Base-by-base conservation (phyloP, 202 grass and related monocot species). In the Schoenoplectus triqueter region DNA sequence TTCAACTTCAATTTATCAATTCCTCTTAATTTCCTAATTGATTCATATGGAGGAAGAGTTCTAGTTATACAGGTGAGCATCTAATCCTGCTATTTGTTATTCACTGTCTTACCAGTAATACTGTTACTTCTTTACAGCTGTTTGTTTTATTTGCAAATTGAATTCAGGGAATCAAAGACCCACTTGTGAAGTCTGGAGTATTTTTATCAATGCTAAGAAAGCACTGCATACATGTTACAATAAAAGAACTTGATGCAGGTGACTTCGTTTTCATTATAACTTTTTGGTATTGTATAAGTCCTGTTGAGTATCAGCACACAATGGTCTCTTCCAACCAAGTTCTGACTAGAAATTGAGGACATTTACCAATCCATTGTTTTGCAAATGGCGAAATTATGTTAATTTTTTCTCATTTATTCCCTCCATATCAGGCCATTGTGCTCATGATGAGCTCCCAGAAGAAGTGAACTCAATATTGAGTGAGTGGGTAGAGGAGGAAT, bases 11-110 rank as follows among this genome's bases (percentile, higher is more conserved):
- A 93, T 70, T 85, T 98, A 87, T 94, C 95, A 1, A 92, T 98
- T 91, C 95, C 93, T 77, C 93, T 98, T 51, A 95, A 98, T 84
- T 94, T 92, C 80, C 80, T 98, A 10, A 87, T 98, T 73, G 89
- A 92, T 87, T 95, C 90, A 71, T 98, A 91, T 86, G 92, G 93
- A 80, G 92, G 95, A 88, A 85, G 88, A 31, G 78, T 98, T 46
- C 90, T 98, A 51, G 73, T 94, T 82, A 80, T 98, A 68, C 93
- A 95, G 86, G 95, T 98, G 85, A 77, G 78, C 82, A 15, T 67
- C 9, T 66, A 71, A 84, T 80, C 15, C 52, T 40, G 74, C 13
- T 52, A 62, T 10, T 86, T 21, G 17, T 77, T 70, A 10, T 69
- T 76, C 11, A 72, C 39, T 73, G 65, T 73, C 20, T 71, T 22